Conservation (phyloP, 2,329 filamentous ascomycete species). For the Phyllosticta capitalensis region DNA sequence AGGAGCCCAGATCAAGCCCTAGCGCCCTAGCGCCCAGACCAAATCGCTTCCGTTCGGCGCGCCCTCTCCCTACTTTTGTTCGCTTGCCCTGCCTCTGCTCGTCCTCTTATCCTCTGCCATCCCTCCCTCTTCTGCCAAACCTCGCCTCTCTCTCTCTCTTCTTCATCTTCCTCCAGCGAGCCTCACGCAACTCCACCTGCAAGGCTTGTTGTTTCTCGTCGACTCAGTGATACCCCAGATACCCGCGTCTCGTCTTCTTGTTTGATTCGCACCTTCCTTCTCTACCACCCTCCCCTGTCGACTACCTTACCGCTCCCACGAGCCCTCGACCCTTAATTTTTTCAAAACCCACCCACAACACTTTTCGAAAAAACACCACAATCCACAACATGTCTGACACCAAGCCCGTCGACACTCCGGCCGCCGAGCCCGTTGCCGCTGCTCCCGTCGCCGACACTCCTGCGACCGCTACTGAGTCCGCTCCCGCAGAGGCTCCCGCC, state of each 20-base stretch:
- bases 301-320: neutral
- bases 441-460: neutral
- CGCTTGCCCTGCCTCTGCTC: neutral
- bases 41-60: slow-evolving; percentile 4
- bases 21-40: slow-evolving; percentile 4
- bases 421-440: slow-evolving; percentile 1
- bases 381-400: slow-evolving; percentile 9
- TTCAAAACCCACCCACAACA: slow-evolving; percentile 1
- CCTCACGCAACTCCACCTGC: neutral
- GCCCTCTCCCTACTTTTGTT: slow-evolving; percentile 2
- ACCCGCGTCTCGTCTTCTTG: slow-evolving; percentile 1
- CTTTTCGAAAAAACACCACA: neutral
- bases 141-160: neutral
- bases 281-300: neutral
- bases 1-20: slow-evolving; percentile 6
- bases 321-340: neutral
- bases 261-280: neutral
- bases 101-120: slow-evolving; percentile 1
- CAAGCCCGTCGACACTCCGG: slow-evolving; percentile 8
- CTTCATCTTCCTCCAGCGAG: neutral
- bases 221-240: slow-evolving; percentile 8
- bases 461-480: slow-evolving; percentile 24
- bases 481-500: slow-evolving; percentile 30
- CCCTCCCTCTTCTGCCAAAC: neutral
- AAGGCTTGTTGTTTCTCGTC: slow-evolving; percentile 7